Percentiles rank a stretch among this genome's conserved stretches.
Evolutionary conservation across 257 asterid genomes (phyloP).

Genomic region (Plantago ovata): DNA sequence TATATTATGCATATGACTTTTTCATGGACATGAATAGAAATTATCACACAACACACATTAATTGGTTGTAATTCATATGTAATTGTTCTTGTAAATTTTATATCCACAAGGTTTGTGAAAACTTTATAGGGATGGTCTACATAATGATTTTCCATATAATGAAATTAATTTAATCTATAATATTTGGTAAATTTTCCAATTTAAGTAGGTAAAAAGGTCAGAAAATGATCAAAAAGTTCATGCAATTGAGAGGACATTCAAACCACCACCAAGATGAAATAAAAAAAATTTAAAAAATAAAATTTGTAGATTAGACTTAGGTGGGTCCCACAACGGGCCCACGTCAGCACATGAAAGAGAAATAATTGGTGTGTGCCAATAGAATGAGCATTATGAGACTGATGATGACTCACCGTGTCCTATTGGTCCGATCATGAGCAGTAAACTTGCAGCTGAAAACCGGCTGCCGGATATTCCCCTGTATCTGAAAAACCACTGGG

Average conservation of each 20-base stretch:
- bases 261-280: slow-evolving; percentile 5
- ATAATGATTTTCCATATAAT: no score
- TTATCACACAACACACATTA: no score
- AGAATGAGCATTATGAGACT: slow-evolving; percentile 17
- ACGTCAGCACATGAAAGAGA: slow-evolving; percentile 23
- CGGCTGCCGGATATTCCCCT: slow-evolving; percentile 79
- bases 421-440: slow-evolving; percentile 58
- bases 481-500: slow-evolving; percentile 84
- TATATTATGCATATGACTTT: no score
- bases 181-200: neutral
- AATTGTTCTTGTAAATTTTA: no score
- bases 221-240: slow-evolving; percentile 10
- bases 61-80: no score
- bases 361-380: neutral
- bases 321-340: slow-evolving; percentile 22
- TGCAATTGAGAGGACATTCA: slow-evolving; percentile 7
- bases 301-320: no score
- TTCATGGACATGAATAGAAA: no score
- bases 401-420: slow-evolving; percentile 66
- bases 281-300: no score
- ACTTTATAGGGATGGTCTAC: no score
- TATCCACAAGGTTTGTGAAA: no score
- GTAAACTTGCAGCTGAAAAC: slow-evolving; percentile 89
- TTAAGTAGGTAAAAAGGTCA: neutral
- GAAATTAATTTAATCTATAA: no score